A percentile compares a stretch with the other conserved stretches of the same genome.
These are phyloP conservation scores for Cordyceps militaris DNA, from an alignment of 2,329 filamentous ascomycete species.

Conservation along the genomic window DNA sequence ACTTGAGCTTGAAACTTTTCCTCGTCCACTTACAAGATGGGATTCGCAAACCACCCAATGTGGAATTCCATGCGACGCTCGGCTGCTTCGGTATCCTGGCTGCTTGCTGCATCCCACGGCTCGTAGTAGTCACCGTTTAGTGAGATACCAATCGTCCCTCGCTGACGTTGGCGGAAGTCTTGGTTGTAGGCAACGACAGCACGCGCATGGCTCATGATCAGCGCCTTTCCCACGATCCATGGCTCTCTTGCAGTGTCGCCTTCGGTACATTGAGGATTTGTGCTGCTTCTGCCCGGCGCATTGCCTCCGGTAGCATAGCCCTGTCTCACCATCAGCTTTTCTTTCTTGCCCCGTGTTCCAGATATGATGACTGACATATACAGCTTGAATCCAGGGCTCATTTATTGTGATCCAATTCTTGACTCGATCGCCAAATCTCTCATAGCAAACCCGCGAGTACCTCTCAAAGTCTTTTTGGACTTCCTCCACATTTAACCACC, in stretches of 20 bases:
- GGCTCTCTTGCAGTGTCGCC: conserved; percentile 30
- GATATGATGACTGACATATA: conserved; percentile 22
- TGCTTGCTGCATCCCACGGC: conserved; percentile 25
- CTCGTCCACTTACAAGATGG: conserved; percentile 26
- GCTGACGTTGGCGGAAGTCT: conserved; percentile 24
- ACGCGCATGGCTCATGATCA: conserved; percentile 30
- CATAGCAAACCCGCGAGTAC: conserved; percentile 30
- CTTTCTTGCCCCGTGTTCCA: background rate
- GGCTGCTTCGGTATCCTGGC: conserved; percentile 24
- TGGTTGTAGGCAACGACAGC: conserved; percentile 26
- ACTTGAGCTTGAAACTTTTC: background rate
- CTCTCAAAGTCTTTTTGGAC: conserved; percentile 28
- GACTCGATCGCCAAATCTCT: conserved; percentile 34
- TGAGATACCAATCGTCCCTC: conserved; percentile 28
- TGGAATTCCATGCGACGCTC: conserved; percentile 31
- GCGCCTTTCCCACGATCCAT: conserved; percentile 29
- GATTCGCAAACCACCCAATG: conserved; percentile 34
- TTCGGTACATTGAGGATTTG: conserved; percentile 20
- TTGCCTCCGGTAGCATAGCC: conserved; percentile 29
- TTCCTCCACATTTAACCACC: conserved; percentile 26
- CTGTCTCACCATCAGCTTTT: conserved; percentile 13
- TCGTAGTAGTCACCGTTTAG: conserved; percentile 33
- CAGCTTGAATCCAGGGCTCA: conserved; percentile 32
- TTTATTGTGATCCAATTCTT: conserved; percentile 34
- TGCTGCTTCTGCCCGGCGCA: conserved; percentile 27